Percentiles rank a stretch among this genome's conserved stretches.
These are phyloP conservation scores for Zygotorulaspora danielsina DNA, from an alignment of 805 yeast genomes.

Conservation along the genomic window DNA sequence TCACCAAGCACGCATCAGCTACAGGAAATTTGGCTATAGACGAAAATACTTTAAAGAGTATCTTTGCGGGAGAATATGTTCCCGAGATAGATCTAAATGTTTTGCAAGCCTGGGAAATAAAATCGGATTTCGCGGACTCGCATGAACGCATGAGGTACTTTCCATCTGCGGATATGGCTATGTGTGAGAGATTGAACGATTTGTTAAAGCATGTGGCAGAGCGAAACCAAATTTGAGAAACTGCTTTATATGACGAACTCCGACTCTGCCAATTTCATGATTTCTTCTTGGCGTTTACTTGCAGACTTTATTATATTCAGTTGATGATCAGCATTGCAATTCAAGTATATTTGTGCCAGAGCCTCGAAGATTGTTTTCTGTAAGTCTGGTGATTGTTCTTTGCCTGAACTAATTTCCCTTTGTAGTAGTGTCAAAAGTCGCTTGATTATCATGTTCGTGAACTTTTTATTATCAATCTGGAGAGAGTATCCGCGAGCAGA, in stretches of 20 bases:
- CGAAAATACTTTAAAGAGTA: conserved; percentile 2
- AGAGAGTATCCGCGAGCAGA: conserved; percentile 7
- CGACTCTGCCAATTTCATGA: conserved; percentile 5
- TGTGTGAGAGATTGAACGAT: conserved; percentile 10
- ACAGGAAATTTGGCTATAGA: conserved; percentile 1
- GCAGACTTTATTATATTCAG: conserved; percentile 1
- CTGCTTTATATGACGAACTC: conserved; percentile 3
- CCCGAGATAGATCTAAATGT: conserved; percentile 4
- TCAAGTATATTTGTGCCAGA: conserved; percentile 22
- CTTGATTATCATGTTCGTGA: conserved; percentile 17
- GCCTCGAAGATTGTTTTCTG: conserved; percentile 17
- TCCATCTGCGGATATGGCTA: conserved; percentile 12
- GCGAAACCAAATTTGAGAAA: not conserved
- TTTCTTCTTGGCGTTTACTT: not conserved
- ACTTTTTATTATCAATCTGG: conserved; percentile 3
- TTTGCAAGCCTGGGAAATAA: conserved; percentile 1
- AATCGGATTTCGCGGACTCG: not conserved
- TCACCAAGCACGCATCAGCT: conserved; percentile 1
- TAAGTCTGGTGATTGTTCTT: conserved; percentile 2
- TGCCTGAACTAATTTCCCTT: conserved; percentile 2
- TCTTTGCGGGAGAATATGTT: conserved; percentile 11
- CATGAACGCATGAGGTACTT: conserved; percentile 4
- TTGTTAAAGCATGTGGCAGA: conserved; percentile 6
- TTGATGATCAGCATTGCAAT: conserved; percentile 11
- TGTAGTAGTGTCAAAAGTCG: conserved; percentile 14